Base-by-base conservation (phyloP, 169 alveolate genomes). In the Plasmodium ovale region DNA sequence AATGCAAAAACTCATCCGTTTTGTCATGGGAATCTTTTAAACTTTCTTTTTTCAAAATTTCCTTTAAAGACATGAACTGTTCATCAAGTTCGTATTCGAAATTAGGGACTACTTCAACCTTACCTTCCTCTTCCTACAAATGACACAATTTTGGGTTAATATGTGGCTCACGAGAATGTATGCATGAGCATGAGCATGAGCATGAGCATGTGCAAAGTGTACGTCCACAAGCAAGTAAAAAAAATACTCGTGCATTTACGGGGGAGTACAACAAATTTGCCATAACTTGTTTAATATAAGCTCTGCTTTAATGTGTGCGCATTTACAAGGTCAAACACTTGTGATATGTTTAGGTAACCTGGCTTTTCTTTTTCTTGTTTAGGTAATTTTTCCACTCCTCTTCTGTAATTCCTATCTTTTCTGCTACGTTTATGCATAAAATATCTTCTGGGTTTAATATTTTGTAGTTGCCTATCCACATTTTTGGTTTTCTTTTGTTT, bases 381-480 rank as follows among this genome's bases (percentile, higher is more conserved):
- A 82, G 56, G 37, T 82, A 82, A 31, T 67, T 65, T 37, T 82
- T 82, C 90, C 90, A 82, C 31, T 82, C 73, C 23, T 37, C 23
- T 82, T 82, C 90, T n/a, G 69, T 82, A 21, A 82, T 59, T 44
- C 90, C 90, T 9, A 82, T 65, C 67, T 82, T 82, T 47, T 64
- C 90, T 14, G 90, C 90, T 19, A 82, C 90, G 39, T 82, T 49
- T 53, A 29, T 54, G 60, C 85, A 82, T 23, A 92, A 87, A 35
- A 92, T 87, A 47, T 92, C 95, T 56, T 79, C 94, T 14, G 95
- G 95, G 60, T 92, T 92, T 68, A 89, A 89, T 59, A 92, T 89
- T 65, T 62, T 79, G 67, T 92, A 92, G 62, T 89, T 87, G 58
- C 95, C 95, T 56, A 92, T 90, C 95, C 95, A 92, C 95, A 92